Evolutionary conservation across 371 early-diverging fungal genomes (phyloP).

Genomic region (Apophysomyces variabilis): DNA sequence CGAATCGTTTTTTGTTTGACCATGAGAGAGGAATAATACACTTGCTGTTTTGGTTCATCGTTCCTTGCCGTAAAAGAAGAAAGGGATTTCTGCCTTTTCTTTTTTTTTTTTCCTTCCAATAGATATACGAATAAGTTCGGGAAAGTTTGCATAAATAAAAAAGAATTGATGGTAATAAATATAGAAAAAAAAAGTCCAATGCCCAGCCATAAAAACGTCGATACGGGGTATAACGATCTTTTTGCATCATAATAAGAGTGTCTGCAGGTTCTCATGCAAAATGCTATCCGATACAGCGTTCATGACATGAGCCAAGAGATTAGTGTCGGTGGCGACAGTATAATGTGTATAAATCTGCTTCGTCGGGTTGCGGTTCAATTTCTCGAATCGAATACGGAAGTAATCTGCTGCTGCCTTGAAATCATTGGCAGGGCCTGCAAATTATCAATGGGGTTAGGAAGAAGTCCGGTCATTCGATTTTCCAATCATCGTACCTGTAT

Average conservation of each 20-base stretch:
- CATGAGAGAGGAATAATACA: no score
- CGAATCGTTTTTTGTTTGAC: no score
- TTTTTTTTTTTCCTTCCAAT: no score
- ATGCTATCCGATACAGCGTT: constrained; percentile 57
- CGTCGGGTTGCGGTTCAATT: constrained; percentile 31
- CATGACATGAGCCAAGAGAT: constrained; percentile 56
- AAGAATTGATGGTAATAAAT: no score
- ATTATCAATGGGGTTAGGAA: neutral
- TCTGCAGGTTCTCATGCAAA: constrained; percentile 43
- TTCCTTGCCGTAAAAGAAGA: no score
- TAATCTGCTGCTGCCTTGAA: constrained; percentile 27
- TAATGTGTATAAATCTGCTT: constrained; percentile 61
- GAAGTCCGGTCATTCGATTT: neutral
- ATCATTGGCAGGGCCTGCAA: constrained; percentile 26
- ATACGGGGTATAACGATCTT: neutral
- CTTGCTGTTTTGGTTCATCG: no score
- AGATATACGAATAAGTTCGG: no score
- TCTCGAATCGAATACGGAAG: constrained; percentile 28
- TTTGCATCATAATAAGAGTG: constrained; percentile 28
- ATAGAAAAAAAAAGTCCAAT: no score
- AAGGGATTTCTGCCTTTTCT: no score
- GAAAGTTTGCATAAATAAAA: no score
- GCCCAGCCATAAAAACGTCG: no score
- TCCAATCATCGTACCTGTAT: constrained; percentile 44
- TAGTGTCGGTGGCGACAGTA: constrained; percentile 60